phyloP scores from a whole-genome alignment of 148 eudicot genomes.

The Rhododendron vialii region DNA sequence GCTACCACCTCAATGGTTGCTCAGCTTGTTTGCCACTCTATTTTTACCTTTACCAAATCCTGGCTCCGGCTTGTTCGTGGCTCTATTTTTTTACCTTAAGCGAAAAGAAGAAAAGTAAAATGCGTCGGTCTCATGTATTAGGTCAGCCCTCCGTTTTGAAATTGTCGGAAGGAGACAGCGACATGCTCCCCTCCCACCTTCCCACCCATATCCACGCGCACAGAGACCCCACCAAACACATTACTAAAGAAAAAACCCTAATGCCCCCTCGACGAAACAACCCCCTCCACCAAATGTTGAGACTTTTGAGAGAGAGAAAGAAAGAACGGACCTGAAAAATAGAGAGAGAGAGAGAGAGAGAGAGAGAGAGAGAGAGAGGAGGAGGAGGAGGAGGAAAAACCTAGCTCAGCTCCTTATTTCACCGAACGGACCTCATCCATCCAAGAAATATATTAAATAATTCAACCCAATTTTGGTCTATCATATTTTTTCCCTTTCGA shows the following conservation, averaged over 20 bases:
- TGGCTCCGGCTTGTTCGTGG: no score
- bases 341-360: no score
- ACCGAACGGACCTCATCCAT: background rate
- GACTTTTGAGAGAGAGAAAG: background rate
- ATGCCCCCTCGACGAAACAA: slow-evolving; percentile 3
- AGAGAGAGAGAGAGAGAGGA: background rate
- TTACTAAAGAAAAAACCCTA: slow-evolving; percentile 19
- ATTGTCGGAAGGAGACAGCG: slow-evolving; percentile 17
- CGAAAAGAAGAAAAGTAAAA: background rate
- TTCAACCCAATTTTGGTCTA: background rate
- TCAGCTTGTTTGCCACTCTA: no score
- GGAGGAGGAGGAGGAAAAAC: background rate
- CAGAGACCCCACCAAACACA: slow-evolving; percentile 20
- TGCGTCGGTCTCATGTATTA: background rate
- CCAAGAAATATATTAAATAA: background rate
- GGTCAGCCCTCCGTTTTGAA: background rate
- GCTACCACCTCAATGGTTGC: no score
- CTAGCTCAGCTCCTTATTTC: slow-evolving; percentile 2
- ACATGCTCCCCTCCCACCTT: slow-evolving; percentile 22
- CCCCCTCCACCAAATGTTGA: slow-evolving; percentile 10
- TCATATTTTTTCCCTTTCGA: background rate
- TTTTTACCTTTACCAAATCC: no score
- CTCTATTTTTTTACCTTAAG: background rate
- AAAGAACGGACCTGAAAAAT: background rate
- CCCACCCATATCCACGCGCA: slow-evolving; percentile 22